Conservation (phyloP, 352 stramenopile genomes). For the Blastocystis sp. region DNA sequence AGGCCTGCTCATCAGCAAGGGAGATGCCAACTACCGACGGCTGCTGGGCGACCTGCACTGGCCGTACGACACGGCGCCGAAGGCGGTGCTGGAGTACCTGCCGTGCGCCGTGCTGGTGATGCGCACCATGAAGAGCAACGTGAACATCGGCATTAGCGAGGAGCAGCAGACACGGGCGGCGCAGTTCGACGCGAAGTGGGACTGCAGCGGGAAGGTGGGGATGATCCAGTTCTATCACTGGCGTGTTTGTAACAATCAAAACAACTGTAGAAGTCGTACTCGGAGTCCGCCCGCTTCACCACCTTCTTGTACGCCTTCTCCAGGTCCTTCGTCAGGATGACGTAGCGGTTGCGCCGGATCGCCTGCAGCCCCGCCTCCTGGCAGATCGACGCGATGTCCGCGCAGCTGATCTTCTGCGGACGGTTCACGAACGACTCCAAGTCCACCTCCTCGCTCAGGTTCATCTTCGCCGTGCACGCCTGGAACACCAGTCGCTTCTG, state of each 20-base stretch:
- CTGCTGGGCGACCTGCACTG: slow-evolving; percentile 88
- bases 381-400: slow-evolving; percentile 96
- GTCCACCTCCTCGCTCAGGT: slow-evolving; percentile 96
- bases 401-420: slow-evolving; percentile 97
- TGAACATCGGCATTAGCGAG: slow-evolving; percentile 31
- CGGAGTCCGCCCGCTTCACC: slow-evolving; percentile 96
- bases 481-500: slow-evolving; percentile 99
- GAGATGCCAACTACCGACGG: slow-evolving; percentile 93
- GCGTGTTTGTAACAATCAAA: slow-evolving; percentile 19
- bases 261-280: slow-evolving; percentile 95
- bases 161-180: slow-evolving; percentile 5
- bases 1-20: slow-evolving; percentile 89
- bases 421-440: slow-evolving; percentile 99
- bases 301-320: slow-evolving; percentile 99
- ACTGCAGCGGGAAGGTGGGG: slow-evolving; percentile 36
- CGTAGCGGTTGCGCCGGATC: slow-evolving; percentile 98
- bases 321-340: slow-evolving; percentile 98
- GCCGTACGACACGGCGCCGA: slow-evolving; percentile 80
- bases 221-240: slow-evolving; percentile 60
- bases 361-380: slow-evolving; percentile 96
- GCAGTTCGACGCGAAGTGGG: slow-evolving; percentile 18
- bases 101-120: slow-evolving; percentile 46
- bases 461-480: slow-evolving; percentile 98
- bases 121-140: slow-evolving; percentile 67
- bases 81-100: slow-evolving; percentile 79